These are phyloP conservation scores for Curvularia sp. DNA, from an alignment of 2,329 filamentous ascomycete genomes.

Conservation along the genomic window DNA sequence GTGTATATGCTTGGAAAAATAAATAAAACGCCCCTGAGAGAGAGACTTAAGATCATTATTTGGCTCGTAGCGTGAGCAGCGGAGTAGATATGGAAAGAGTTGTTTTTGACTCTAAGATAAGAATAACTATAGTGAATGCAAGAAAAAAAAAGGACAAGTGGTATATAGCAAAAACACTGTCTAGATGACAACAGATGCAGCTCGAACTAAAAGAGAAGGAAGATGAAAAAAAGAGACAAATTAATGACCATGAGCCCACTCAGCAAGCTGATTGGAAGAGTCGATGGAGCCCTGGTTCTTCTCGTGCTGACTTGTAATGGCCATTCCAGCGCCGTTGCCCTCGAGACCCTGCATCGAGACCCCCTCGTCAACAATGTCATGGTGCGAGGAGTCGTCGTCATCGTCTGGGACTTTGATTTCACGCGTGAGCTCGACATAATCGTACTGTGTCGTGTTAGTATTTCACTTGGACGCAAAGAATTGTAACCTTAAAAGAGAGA, in stretches of 20 bases:
- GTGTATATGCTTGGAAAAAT: too few species aligned
- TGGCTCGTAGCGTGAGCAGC: too few species aligned
- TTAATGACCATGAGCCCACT: slow-evolving; percentile 47
- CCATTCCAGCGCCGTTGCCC: slow-evolving; percentile 39
- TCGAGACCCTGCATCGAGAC: slow-evolving; percentile 46
- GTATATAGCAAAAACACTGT: slow-evolving; percentile 16
- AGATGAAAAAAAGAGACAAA: slow-evolving; percentile 16
- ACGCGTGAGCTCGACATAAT: slow-evolving; percentile 84
- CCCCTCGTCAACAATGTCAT: slow-evolving; percentile 38
- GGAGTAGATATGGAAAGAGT: not conserved
- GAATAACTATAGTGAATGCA: too few species aligned
- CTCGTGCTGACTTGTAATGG: slow-evolving; percentile 35
- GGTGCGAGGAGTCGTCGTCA: slow-evolving; percentile 40
- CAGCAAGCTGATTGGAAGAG: slow-evolving; percentile 45
- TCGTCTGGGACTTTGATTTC: slow-evolving; percentile 56
- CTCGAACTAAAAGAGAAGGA: not conserved
- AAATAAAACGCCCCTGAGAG: too few species aligned
- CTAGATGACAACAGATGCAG: slow-evolving; percentile 1
- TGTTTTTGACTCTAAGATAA: too few species aligned
- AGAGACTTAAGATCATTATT: too few species aligned
- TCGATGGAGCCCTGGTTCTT: slow-evolving; percentile 50
- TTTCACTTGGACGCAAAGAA: not conserved
- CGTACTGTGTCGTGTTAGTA: slow-evolving; percentile 63
- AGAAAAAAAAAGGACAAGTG: slow-evolving; percentile 8
- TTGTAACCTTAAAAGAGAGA: not conserved